Evolutionary conservation across 1,284 basidiomycete genomes (phyloP).

Genomic region (Ustilago shanxiensis): DNA sequence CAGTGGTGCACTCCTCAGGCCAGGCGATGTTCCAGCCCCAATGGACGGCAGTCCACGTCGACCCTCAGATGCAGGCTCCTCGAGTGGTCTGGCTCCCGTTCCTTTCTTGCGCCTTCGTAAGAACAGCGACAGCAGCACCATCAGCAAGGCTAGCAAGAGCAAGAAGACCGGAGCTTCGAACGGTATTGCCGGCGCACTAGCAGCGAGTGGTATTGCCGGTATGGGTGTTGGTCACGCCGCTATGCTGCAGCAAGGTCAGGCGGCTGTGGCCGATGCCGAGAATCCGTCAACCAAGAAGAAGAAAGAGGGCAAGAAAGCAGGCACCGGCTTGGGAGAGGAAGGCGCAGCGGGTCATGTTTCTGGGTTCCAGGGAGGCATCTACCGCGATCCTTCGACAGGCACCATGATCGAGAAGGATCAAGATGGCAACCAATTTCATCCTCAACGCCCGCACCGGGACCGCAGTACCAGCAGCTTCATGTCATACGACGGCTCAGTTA

Average conservation of each 20-base stretch:
- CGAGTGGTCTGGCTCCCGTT: constrained; percentile 18
- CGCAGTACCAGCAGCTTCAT: constrained; percentile 46
- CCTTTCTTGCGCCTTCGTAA: constrained; percentile 50
- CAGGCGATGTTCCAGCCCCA: constrained; percentile 20
- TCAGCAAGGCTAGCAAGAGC: constrained; percentile 29
- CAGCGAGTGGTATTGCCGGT: constrained; percentile 58
- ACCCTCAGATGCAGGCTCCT: constrained; percentile 40
- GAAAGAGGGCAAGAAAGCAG: constrained; percentile 20
- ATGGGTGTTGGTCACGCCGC: constrained; percentile 57
- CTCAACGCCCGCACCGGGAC: constrained; percentile 30
- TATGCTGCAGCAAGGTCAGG: constrained; percentile 37
- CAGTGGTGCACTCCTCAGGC: constrained; percentile 36
- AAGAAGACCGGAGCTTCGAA: constrained; percentile 32
- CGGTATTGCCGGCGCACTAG: constrained; percentile 63
- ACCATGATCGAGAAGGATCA: constrained; percentile 49
- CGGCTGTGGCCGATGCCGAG: constrained; percentile 28
- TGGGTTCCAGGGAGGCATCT: constrained; percentile 52
- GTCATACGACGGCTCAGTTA: constrained; percentile 49
- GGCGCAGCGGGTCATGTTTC: constrained; percentile 16
- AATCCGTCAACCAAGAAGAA: constrained; percentile 17
- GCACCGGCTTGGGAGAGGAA: constrained; percentile 7
- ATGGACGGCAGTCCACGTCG: constrained; percentile 35
- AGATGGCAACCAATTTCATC: constrained; percentile 29
- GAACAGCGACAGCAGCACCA: constrained; percentile 47
- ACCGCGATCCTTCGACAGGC: constrained; percentile 57